Percentiles rank a stretch among this genome's conserved stretches.
Conservation (phyloP, 2,329 filamentous ascomycete species). For the Neofusicoccum kwambonambiense region DNA sequence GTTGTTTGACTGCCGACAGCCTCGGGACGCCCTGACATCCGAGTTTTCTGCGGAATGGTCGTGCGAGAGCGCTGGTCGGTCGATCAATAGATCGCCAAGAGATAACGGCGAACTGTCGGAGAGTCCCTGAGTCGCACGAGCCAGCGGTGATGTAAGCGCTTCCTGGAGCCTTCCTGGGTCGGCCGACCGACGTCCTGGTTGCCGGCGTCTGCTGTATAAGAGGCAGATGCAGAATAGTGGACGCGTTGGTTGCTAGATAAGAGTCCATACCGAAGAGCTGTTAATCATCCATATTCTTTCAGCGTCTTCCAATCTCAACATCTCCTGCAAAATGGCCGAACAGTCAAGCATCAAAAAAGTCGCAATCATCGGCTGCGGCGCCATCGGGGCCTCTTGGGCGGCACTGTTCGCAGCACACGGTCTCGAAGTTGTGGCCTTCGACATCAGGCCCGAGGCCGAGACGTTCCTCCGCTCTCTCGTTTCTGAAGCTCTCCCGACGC, state of each 20-base stretch:
- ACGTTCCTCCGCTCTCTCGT: slow-evolving; percentile 20
- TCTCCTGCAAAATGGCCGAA: not conserved
- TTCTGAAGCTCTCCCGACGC: slow-evolving; percentile 20
- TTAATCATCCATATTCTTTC: not conserved
- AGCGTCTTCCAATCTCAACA: not conserved
- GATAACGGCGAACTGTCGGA: slow-evolving; percentile 9
- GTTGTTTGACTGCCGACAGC: not conserved
- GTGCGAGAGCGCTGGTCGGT: not conserved
- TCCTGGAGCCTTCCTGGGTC: not conserved
- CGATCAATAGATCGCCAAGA: slow-evolving; percentile 13
- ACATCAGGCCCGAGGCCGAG: slow-evolving; percentile 39
- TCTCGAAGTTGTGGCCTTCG: slow-evolving; percentile 42
- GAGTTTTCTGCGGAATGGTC: slow-evolving; percentile 8
- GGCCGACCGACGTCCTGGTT: too few species aligned
- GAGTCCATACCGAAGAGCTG: too few species aligned
- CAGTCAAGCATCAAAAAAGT: slow-evolving; percentile 24
- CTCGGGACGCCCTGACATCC: not conserved
- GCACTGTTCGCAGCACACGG: slow-evolving; percentile 41
- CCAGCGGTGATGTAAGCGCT: slow-evolving; percentile 2
- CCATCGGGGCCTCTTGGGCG: slow-evolving; percentile 45
- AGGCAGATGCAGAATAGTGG: too few species aligned
- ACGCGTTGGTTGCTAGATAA: too few species aligned
- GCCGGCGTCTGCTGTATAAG: too few species aligned
- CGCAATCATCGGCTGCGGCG: slow-evolving; percentile 39
- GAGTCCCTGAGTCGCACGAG: not conserved